A percentile compares a stretch with the other conserved stretches of the same genome.
Conservation (phyloP, 768 basidiomycete species). For the Suillus decipiens region DNA sequence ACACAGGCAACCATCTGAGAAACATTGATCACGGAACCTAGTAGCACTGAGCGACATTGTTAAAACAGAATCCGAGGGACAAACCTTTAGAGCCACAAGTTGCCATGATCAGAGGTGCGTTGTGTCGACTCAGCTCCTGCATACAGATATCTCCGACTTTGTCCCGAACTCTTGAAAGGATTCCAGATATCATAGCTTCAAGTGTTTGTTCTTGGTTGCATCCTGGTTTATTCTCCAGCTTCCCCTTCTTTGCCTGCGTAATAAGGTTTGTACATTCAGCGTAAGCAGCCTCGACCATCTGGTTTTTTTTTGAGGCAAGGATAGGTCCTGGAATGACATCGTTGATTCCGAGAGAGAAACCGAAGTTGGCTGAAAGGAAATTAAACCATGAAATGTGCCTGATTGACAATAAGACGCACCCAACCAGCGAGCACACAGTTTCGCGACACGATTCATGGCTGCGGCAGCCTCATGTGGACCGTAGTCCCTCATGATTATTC, state of each 20-base stretch:
- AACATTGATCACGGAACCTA: constrained; percentile 98
- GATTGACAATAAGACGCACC: constrained; percentile 49
- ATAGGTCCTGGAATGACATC: constrained; percentile 95
- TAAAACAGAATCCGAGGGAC: constrained; percentile 10
- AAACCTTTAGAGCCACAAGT: constrained; percentile 98
- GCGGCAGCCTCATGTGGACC: constrained; percentile 91
- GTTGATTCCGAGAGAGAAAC: constrained; percentile 97
- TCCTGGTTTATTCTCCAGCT: constrained; percentile 95
- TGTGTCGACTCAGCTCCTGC: constrained; percentile 95
- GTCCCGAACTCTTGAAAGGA: constrained; percentile 93
- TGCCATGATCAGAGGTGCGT: constrained; percentile 98
- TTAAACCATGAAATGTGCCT: constrained; percentile 13
- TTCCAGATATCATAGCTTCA: constrained; percentile 93
- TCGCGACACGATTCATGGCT: constrained; percentile 96
- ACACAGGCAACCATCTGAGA: constrained; percentile 99
- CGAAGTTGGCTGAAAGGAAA: constrained; percentile 81
- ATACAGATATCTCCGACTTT: constrained; percentile 97
- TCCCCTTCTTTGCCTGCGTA: constrained; percentile 84
- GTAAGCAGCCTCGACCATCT: constrained; percentile 86
- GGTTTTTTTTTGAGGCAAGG: constrained; percentile 80
- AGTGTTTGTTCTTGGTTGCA: constrained; percentile 96
- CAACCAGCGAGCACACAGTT: constrained; percentile 92
- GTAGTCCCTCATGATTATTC: constrained; percentile 96
- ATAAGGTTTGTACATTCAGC: constrained; percentile 86
- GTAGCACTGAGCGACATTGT: constrained; percentile 7